phyloP scores from a whole-genome alignment of 495 filamentous ascomycete genomes.

The Lasiosphaeria ovina region DNA sequence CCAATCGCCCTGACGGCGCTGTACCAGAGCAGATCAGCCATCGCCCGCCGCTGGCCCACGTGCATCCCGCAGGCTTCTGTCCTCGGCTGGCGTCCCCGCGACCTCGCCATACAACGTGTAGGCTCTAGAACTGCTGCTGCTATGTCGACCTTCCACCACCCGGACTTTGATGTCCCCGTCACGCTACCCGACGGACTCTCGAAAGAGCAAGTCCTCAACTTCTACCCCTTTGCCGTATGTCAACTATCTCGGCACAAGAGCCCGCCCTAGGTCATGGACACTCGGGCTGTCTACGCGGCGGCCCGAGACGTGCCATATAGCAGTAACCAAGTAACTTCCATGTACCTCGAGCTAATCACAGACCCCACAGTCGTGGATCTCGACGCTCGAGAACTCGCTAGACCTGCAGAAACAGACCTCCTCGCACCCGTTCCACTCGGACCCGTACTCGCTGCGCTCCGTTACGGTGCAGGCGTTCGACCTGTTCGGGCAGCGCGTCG shows the following conservation, averaged over 20 bases:
- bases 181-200: constrained; percentile 58
- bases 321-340: no score
- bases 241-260: not conserved
- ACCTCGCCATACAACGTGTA: no score
- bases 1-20: not conserved
- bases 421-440: constrained; percentile 65
- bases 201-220: constrained; percentile 62
- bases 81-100: no score
- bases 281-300: no score
- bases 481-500: constrained; percentile 65
- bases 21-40: not conserved
- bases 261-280: constrained; percentile 3
- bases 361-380: constrained; percentile 57
- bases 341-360: no score
- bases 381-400: constrained; percentile 64
- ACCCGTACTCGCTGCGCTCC: constrained; percentile 67
- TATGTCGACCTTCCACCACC: constrained; percentile 47
- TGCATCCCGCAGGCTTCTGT: not conserved
- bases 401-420: constrained; percentile 53
- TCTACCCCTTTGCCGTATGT: constrained; percentile 64
- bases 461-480: constrained; percentile 75
- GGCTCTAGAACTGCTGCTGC: no score
- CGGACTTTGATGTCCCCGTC: constrained; percentile 46
- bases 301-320: no score
- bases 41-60: not conserved